Evolutionary conservation across 2,329 filamentous ascomycete genomes (phyloP).

Genomic region (Paraphaeosphaeria sporulosa): DNA sequence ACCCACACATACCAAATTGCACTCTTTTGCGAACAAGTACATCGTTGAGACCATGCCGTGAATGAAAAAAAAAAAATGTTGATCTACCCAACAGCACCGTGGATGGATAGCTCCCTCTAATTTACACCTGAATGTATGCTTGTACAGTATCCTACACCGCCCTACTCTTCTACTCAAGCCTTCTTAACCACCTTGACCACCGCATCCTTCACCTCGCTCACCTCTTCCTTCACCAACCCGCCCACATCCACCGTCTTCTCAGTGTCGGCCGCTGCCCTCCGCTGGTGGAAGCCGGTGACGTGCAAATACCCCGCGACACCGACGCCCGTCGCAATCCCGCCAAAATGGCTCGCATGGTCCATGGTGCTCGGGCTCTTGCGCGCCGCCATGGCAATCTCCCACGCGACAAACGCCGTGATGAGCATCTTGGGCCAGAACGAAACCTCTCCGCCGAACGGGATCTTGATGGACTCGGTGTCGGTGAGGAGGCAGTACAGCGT

Average conservation of each 20-base stretch:
- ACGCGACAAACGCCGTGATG: slow-evolving; percentile 32
- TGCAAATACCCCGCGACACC: slow-evolving; percentile 37
- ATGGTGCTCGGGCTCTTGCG: slow-evolving; percentile 17
- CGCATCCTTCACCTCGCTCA: slow-evolving; percentile 46
- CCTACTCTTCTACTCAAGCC: neutral
- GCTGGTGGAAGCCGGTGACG: slow-evolving; percentile 32
- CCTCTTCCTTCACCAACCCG: slow-evolving; percentile 22
- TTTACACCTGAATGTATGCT: neutral
- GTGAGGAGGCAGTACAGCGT: slow-evolving; percentile 42
- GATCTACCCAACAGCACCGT: no score
- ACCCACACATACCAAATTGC: neutral
- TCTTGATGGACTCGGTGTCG: slow-evolving; percentile 38
- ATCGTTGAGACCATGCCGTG: no score
- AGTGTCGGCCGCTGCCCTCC: slow-evolving; percentile 15
- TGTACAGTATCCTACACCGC: neutral
- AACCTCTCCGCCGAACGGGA: slow-evolving; percentile 38
- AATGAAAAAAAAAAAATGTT: no score
- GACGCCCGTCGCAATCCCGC: slow-evolving; percentile 39
- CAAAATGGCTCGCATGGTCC: slow-evolving; percentile 50
- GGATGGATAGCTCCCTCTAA: no score
- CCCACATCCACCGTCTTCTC: neutral
- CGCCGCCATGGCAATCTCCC: slow-evolving; percentile 34
- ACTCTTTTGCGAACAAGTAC: no score
- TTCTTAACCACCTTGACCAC: slow-evolving; percentile 35
- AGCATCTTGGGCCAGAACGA: slow-evolving; percentile 42